phyloP scores from a whole-genome alignment of 305 asterid genomes.

The Fraxinus xanthoxyloides region DNA sequence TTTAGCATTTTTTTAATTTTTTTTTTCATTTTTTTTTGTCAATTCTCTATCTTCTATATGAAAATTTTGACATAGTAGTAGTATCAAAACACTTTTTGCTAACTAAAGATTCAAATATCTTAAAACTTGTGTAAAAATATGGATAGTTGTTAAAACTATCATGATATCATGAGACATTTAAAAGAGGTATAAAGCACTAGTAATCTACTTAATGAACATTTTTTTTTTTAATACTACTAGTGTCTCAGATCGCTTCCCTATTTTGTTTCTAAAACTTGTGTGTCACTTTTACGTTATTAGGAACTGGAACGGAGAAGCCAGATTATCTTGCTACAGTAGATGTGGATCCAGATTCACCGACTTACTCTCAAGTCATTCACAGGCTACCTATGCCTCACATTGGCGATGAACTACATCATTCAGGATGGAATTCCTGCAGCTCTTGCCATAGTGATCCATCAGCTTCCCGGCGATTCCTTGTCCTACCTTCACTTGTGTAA shows the following conservation, averaged over 20 bases:
- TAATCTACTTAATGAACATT: background rate
- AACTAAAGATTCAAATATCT: background rate
- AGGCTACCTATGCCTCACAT: conserved; percentile 87
- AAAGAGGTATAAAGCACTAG: background rate
- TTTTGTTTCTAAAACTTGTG: background rate
- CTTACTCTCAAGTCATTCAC: conserved; percentile 75
- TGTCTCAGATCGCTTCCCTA: background rate
- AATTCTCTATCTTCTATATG: background rate
- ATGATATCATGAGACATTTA: background rate
- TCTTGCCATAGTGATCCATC: conserved; percentile 85
- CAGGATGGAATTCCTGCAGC: conserved; percentile 99
- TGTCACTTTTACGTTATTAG: conserved; percentile 31
- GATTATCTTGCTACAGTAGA: conserved; percentile 92
- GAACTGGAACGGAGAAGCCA: conserved; percentile 80
- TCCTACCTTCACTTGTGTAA: conserved; percentile 86
- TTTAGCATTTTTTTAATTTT: background rate
- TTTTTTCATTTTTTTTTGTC: background rate
- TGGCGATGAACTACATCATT: conserved; percentile 90
- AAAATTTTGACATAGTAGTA: background rate
- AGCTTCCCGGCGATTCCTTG: conserved; percentile 71
- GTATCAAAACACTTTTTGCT: background rate
- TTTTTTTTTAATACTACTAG: background rate
- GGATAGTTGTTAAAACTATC: background rate
- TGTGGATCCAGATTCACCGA: conserved; percentile 72
- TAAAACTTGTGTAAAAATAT: background rate